Base-by-base conservation (phyloP, 805 yeast genomes). In the Dipodascus geniculatus region DNA sequence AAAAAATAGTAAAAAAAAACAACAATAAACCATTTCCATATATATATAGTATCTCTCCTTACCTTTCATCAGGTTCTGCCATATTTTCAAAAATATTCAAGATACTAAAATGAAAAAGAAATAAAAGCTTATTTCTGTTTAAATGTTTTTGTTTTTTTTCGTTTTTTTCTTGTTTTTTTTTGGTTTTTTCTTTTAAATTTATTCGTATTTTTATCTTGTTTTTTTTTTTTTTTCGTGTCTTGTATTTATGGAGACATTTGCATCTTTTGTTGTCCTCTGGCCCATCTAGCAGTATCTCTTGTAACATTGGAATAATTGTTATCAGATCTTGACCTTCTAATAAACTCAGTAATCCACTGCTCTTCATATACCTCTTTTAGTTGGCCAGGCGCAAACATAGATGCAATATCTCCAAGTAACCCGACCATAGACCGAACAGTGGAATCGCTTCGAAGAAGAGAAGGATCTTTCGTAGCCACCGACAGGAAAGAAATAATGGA, bases 221-320 rank as follows among this genome's bases (percentile, higher is more conserved):
- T n/a, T n/a, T n/a, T n/a, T n/a, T n/a, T n/a, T n/a, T n/a, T n/a
- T n/a, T n/a, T n/a, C n/a, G n/a, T n/a, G n/a, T n/a, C n/a, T n/a
- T n/a, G n/a, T n/a, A n/a, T 28, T 28, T 28, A 28, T 28, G 9
- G 33, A 28, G 33, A 38, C 33, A 60, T 48, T 57, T 67, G 71
- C 56, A 72, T 71, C 68, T 78, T 79, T 66, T 80, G 87, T 70
- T 83, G 96, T 63, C 86, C 96, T 61, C 93, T 80, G 16, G 99
- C 97, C 98, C 98, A 93, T 71, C 90, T 80, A 6, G 97, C 97
- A n/a, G 96, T 87, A 63, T 85, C 93, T 66, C 80, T 81, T 11
- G 97, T 88, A 53, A 76, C 71, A 61, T 78, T 80, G 35, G 80
- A 73, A 65, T 82, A 86, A 31, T 74, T 61, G 57, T 77, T 74